phyloP scores from a whole-genome alignment of 2,329 filamentous ascomycete genomes.

The Aspergillus bombycis region DNA sequence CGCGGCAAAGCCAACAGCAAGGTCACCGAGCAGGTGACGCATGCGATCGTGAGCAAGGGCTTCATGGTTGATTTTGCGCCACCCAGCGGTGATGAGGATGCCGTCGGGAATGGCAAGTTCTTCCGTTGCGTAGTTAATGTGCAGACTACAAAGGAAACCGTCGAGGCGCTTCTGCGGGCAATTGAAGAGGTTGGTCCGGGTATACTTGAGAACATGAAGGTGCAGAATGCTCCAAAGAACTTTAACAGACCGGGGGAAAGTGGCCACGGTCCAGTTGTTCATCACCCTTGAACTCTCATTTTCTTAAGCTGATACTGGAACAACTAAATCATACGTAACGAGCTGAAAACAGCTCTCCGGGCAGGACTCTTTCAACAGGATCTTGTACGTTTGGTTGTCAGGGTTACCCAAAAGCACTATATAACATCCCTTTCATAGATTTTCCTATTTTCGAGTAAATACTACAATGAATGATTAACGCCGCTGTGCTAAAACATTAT shows the following conservation, averaged over 20 bases:
- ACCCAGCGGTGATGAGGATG: constrained; percentile 50
- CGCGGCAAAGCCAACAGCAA: constrained; percentile 54
- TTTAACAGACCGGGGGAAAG: constrained; percentile 34
- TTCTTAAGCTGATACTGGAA: background rate
- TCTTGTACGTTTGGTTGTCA: background rate
- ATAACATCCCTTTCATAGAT: constrained; percentile 1
- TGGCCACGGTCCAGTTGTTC: constrained; percentile 41
- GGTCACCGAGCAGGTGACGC: constrained; percentile 59
- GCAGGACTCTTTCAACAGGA: background rate
- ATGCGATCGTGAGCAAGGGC: constrained; percentile 58
- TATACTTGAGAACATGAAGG: constrained; percentile 35
- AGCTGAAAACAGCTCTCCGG: background rate
- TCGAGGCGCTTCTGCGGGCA: constrained; percentile 64
- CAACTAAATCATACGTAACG: background rate
- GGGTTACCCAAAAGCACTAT: background rate
- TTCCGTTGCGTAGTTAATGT: constrained; percentile 71
- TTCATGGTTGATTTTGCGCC: constrained; percentile 73
- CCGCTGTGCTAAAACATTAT: background rate
- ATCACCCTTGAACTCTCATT: constrained; percentile 12
- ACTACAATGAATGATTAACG: background rate
- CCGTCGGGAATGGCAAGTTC: constrained; percentile 63
- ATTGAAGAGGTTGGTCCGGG: constrained; percentile 54
- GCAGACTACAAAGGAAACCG: constrained; percentile 60
- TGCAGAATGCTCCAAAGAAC: constrained; percentile 16
- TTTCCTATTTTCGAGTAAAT: background rate